Base-by-base conservation (phyloP, 345 rosid species). In the Ceriops zippeliana region DNA sequence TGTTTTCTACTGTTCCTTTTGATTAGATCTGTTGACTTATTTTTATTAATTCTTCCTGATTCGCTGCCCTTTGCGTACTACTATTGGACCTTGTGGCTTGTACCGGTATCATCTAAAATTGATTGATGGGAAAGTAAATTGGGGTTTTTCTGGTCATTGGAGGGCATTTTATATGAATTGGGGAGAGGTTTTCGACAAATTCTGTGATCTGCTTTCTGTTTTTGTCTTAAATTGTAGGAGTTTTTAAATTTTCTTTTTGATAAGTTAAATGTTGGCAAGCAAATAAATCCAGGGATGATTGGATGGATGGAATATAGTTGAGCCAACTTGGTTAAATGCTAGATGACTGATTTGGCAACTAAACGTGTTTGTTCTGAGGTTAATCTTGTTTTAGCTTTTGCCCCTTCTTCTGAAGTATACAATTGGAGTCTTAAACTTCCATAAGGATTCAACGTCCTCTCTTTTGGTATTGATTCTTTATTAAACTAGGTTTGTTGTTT, bases 11-110 rank as follows among this genome's bases (percentile, higher is more conserved):
- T 15, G 22, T 56, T 21, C 11, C 28, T 24, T 24, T 11, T 21
- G 59, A 27, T 56, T 56, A 56, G 30, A 56, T 56, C 59, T 56
- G 59, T 56, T 8, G 59, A 56, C 28, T 56, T 56, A 21, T 10
- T 10, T 56, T 22, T 15, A 56, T 56, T 24, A 10, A 10, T 10
- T 24, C 30, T 56, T 54, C 58, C 15, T 56, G 15, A 56, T 56
- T 56, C 16, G 59, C 28, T 22, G 59, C 26, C 26, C 2, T 24
- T 24, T 13, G 30, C 30, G 30, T 11, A 56, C 15, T 56, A 9
- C 28, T 56, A 15, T 11, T 22, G 28, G 15, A 3, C 4, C 57
- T 6, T 19, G 57, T n/a, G 7, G 4, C 21, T 22, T 22, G 30
- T 9, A 26, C 58, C 15, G 59, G 59, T 10, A 24, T 27, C 59